These are phyloP conservation scores for Aspergillus novoparasiticus DNA, from an alignment of 2,329 filamentous ascomycete genomes.

Conservation along the genomic window DNA sequence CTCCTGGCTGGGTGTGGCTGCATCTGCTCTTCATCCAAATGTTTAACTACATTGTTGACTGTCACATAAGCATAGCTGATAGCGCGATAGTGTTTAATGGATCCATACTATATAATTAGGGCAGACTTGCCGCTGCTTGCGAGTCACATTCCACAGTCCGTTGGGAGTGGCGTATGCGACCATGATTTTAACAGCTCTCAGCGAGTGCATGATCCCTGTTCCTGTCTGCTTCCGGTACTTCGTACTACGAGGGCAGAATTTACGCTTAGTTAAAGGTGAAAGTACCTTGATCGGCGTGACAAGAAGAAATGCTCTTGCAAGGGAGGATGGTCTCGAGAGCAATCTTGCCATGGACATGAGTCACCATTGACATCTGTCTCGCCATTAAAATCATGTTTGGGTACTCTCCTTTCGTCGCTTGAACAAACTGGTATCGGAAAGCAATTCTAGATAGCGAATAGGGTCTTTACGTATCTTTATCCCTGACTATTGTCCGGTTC, in stretches of 20 bases:
- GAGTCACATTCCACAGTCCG: not conserved
- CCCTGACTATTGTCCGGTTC: not conserved
- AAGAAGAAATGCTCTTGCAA: too few relatives aligned
- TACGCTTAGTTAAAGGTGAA: not conserved
- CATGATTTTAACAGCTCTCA: not conserved
- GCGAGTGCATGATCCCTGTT: conserved; percentile 1
- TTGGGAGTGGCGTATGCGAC: not conserved
- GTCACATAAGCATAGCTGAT: too few relatives aligned
- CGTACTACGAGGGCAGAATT: not conserved
- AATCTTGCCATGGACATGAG: not conserved
- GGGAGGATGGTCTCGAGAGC: too few relatives aligned
- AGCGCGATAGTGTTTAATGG: too few relatives aligned
- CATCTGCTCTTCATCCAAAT: too few relatives aligned
- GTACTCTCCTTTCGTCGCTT: not conserved
- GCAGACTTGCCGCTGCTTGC: conserved; percentile 1
- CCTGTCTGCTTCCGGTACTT: conserved; percentile 2
- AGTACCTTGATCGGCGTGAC: not conserved
- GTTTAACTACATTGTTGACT: too few relatives aligned
- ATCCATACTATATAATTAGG: not conserved
- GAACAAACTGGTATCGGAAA: not conserved
- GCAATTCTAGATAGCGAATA: not conserved
- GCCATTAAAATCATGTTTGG: not conserved
- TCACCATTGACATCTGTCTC: not conserved
- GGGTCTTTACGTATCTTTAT: not conserved
- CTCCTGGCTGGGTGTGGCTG: too few relatives aligned